phyloP scores from a whole-genome alignment of 129 eudicot genomes.

The Pulicaria dysenterica region DNA sequence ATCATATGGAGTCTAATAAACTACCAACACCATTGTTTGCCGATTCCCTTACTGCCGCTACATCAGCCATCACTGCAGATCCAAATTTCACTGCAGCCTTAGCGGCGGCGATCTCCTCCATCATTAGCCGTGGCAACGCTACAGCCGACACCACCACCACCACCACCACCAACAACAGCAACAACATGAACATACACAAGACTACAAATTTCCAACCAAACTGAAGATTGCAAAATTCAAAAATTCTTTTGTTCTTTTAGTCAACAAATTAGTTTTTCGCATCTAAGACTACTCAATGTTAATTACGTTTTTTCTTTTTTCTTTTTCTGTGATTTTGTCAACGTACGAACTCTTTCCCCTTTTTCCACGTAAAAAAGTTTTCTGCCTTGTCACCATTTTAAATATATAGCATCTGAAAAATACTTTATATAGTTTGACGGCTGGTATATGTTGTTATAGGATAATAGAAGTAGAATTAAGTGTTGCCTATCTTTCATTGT shows the following conservation, averaged over 20 bases:
- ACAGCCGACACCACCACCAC: conserved; percentile 19
- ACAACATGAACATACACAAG: conserved; percentile 26
- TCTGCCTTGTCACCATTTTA: background rate
- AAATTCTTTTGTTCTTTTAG: conserved; percentile 44
- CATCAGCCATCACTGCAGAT: conserved; percentile 81
- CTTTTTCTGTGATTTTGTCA: background rate
- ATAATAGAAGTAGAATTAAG: too few relatives aligned
- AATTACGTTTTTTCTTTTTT: conserved; percentile 22
- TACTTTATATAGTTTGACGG: too few relatives aligned
- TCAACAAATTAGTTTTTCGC: conserved; percentile 5
- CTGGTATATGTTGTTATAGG: too few relatives aligned
- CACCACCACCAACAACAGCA: conserved; percentile 17
- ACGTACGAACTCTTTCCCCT: background rate
- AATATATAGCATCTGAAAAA: too few relatives aligned
- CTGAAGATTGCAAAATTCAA: conserved; percentile 30
- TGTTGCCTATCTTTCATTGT: too few relatives aligned
- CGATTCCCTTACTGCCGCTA: conserved; percentile 75
- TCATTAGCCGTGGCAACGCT: conserved; percentile 52
- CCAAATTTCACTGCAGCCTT: conserved; percentile 91
- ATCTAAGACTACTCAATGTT: conserved; percentile 17
- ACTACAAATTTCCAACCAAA: conserved; percentile 31
- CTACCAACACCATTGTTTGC: conserved; percentile 42
- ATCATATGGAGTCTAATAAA: conserved; percentile 13
- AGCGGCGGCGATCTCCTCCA: conserved; percentile 81
- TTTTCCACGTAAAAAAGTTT: conserved; percentile 19